Conservation (phyloP, 371 early-diverging fungal species). For the Mucor irregularis region DNA sequence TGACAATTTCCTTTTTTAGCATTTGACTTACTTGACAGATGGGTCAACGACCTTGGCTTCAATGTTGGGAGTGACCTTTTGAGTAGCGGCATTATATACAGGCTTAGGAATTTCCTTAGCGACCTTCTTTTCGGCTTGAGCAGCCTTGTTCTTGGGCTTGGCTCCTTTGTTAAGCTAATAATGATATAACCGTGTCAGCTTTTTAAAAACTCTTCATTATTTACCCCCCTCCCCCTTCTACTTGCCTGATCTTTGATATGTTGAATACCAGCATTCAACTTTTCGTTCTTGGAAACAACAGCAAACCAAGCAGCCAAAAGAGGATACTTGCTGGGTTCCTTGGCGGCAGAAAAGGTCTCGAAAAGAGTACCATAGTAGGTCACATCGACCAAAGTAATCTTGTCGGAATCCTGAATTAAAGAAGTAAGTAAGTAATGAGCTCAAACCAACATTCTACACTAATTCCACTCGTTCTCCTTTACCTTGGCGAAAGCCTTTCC, state of each 20-base stretch:
- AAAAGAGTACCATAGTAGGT: constrained; percentile 40
- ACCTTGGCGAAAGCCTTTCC: constrained; percentile 35
- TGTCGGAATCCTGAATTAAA: constrained; percentile 26
- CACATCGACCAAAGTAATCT: constrained; percentile 32
- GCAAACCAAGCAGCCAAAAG: constrained; percentile 34
- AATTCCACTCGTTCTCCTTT: neutral
- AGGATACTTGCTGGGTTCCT: constrained; percentile 35
- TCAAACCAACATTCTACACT: neutral
- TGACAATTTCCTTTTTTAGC: neutral
- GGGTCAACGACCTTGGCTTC: constrained; percentile 13
- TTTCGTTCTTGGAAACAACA: constrained; percentile 27
- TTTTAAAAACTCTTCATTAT: too few relatives aligned
- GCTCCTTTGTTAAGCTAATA: constrained; percentile 32
- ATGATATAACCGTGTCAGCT: neutral
- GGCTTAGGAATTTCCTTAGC: constrained; percentile 25
- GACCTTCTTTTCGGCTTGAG: constrained; percentile 27
- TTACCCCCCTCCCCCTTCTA: too few relatives aligned
- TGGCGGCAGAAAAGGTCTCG: constrained; percentile 29
- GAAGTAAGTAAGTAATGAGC: neutral
- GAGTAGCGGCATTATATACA: constrained; percentile 33
- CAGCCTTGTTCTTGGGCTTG: constrained; percentile 37
- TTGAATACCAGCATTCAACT: constrained; percentile 29
- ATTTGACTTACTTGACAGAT: constrained; percentile 21
- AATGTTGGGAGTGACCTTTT: constrained; percentile 34
- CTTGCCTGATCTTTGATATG: constrained; percentile 29